Base-by-base conservation (phyloP, 441 rosid species). In the Biscutella laevigata region DNA sequence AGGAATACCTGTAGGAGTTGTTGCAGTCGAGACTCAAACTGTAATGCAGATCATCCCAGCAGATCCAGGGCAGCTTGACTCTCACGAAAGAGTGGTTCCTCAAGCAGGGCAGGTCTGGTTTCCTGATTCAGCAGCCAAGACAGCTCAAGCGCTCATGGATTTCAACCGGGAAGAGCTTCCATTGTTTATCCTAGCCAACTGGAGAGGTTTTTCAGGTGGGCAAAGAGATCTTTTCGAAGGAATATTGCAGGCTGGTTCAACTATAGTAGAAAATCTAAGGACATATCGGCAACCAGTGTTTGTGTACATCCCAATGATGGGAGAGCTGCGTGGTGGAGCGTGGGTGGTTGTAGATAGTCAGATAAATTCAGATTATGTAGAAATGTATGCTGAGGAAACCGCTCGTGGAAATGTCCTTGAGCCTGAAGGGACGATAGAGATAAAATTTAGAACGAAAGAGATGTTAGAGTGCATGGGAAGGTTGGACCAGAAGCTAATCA, bases 61-160 rank as follows among this genome's bases (percentile, higher is more conserved):
- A 26, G 99, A 94, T 71, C 99, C 99, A 4, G 99, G 99, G 45
- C 99, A 89, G 74, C 96, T 89, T 5, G 99, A 94, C 77, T 94
- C 99, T 67, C 97, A 94, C 62, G 99, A 94, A 74, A 75, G 96
- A 69, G 94, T 94, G 26, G 99, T 89, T 54, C 96, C 99, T 1
- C 97, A 89, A 76, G 99, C 99, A 49, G 99, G 99, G 52, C 99
- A 94, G 77, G 99, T 94, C 62, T 94, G 99, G 99, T 94, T 94
- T 69, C 99, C 99, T 17, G 99, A 89, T 82, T 94, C 99, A 19
- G 99, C 99, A 4, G 73, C 79, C 57, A 94, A 94, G 81, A 94
- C 97, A 8, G 95, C 97, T 51, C 99, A 94, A 68, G 97, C 99
- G 0, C 72, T 94, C 55, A 64, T 94, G 76, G 99, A 94, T 82